Conservation (phyloP, 2,329 filamentous ascomycete genomes). For the Teratosphaeria gauchensis region DNA sequence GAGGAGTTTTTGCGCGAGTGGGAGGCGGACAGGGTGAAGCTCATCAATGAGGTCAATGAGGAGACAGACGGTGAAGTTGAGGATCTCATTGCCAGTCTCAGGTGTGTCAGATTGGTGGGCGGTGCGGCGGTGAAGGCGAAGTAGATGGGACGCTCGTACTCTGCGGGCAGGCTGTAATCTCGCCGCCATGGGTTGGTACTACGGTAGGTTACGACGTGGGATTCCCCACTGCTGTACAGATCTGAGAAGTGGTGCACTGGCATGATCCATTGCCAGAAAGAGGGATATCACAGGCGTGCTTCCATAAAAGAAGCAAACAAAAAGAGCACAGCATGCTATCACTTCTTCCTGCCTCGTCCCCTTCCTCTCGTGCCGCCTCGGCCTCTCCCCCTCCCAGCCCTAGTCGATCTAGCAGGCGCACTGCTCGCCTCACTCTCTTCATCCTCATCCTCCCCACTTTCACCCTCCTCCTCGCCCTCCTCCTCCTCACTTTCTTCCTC, state of each 20-base stretch:
- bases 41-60: not conserved
- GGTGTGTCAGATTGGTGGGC: not conserved
- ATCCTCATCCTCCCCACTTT: conserved; percentile 13
- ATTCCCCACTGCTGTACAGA: too few relatives aligned
- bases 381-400: not conserved
- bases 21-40: not conserved
- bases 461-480: conserved; percentile 15
- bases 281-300: too few relatives aligned
- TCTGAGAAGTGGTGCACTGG: too few relatives aligned
- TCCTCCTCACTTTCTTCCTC: conserved; percentile 16
- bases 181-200: too few relatives aligned
- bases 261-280: too few relatives aligned
- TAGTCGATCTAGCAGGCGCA: not conserved
- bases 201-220: too few relatives aligned
- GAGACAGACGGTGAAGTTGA: not conserved
- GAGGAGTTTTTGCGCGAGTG: not conserved
- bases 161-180: too few relatives aligned
- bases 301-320: too few relatives aligned
- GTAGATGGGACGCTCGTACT: too few relatives aligned
- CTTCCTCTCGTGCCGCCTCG: not conserved
- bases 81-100: not conserved
- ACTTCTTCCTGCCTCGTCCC: not conserved
- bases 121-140: too few relatives aligned
- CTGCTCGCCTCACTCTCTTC: conserved; percentile 11
- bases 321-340: not conserved